Evolutionary conservation across 148 eudicot species (phyloP), one percentile per base, ranked within the genome.

Genomic region (Camellia granthamiana): DNA sequence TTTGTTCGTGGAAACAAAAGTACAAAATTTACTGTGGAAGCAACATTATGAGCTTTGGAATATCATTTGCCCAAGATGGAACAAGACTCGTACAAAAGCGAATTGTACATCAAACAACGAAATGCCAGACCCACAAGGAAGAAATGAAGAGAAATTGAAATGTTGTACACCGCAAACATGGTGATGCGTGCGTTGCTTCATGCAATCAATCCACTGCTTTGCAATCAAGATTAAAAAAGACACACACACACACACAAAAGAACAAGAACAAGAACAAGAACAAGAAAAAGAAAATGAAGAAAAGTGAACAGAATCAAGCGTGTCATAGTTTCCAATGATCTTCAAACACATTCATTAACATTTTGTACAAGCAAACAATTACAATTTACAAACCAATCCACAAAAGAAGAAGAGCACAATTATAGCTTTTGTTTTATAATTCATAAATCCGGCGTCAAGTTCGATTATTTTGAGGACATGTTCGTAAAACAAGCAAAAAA

Each of bases 321-420:
- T 15, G n/a, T 59, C 7, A 3, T 16, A 5, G 4, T 4, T 12
- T 3, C 3, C 15, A 1, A 4, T 4, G 19, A 14, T 55, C 2
- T 8, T 5, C 9, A 2, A 8, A 55, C 58, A 55, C 58, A 55
- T 7, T 2, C 15, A 3, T 41, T 11, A 2, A 2, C 18, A 16
- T 6, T 4, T 59, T 30, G 3, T 3, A 16, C 7, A 59, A 3
- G 4, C 7, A 59, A 3, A 16, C 62, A 59, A 4, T 3, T 16
- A 3, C 12, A 8, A 13, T 7, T 42, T 7, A 69, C 74, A 43
- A 75, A 14, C 38, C 41, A 63, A 63, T 30, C 30, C 43, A 46
- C 47, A 77, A 46, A 60, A 75, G 52, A 60, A 63, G 70, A 76
- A 46, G 69, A 76, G 41, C 56, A 76, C 54, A 41, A 46, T 23